Percentiles rank a stretch among this genome's conserved stretches.
phyloP scores from a whole-genome alignment of 2,329 filamentous ascomycete species.

The Exophiala lecanii-corni region DNA sequence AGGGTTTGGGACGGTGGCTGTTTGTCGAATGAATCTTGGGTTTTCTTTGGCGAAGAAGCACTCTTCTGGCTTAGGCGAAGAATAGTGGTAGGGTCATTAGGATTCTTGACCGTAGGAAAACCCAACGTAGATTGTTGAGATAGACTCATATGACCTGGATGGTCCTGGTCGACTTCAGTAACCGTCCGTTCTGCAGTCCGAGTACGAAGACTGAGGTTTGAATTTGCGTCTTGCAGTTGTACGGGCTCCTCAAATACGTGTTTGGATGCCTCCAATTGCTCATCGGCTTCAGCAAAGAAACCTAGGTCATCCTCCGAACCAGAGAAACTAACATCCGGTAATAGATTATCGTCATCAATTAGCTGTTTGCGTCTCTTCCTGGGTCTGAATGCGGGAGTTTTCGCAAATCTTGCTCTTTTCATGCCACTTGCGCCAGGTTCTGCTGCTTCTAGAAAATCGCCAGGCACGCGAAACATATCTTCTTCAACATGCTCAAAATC shows the following conservation, averaged over 20 bases:
- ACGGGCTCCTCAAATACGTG: conserved; percentile 3
- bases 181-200: not conserved
- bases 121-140: conserved; percentile 47
- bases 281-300: conserved; percentile 5
- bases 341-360: conserved; percentile 20
- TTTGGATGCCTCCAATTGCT: not conserved
- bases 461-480: conserved; percentile 33
- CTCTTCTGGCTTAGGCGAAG: conserved; percentile 64
- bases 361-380: conserved; percentile 22
- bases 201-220: not conserved
- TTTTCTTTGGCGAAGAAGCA: conserved; percentile 47
- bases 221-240: not conserved
- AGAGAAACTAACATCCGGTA: conserved; percentile 18
- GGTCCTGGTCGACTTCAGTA: not conserved
- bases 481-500: conserved; percentile 26
- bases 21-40: conserved; percentile 22
- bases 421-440: conserved; percentile 25
- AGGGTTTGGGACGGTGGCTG: not conserved
- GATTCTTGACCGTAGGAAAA: conserved; percentile 75
- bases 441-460: conserved; percentile 29
- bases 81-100: conserved; percentile 59
- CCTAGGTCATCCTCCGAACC: conserved; percentile 17
- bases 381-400: conserved; percentile 6
- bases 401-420: conserved; percentile 20
- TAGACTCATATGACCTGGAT: conserved; percentile 5